These are phyloP conservation scores for Penicillium bialowiezense DNA, from an alignment of 495 filamentous ascomycete genomes.

Conservation along the genomic window DNA sequence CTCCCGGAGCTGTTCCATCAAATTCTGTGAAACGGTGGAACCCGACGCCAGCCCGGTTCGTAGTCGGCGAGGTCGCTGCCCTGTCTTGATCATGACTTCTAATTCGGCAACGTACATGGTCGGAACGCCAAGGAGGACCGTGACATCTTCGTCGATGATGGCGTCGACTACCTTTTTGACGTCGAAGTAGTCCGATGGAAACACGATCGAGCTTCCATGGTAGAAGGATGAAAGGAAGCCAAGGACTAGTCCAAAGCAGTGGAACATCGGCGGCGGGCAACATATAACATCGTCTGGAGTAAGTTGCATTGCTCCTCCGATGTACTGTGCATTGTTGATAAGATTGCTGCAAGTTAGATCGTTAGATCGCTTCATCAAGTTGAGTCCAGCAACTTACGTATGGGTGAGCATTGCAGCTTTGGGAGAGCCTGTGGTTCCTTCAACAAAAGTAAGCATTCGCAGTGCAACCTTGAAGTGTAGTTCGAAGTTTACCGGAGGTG, in stretches of 20 bases:
- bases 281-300: constrained; percentile 63
- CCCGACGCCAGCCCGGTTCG: constrained; percentile 20
- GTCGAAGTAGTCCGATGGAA: constrained; percentile 14
- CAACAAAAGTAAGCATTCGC: not conserved
- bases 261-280: constrained; percentile 77
- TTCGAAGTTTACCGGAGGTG: constrained; percentile 71
- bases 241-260: constrained; percentile 81
- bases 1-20: constrained; percentile 15
- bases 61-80: constrained; percentile 10
- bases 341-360: constrained; percentile 45
- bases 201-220: constrained; percentile 54
- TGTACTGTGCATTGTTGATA: constrained; percentile 74
- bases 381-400: constrained; percentile 31
- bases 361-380: not conserved
- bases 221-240: constrained; percentile 83
- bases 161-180: constrained; percentile 52
- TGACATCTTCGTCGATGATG: constrained; percentile 61
- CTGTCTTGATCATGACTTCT: constrained; percentile 51
- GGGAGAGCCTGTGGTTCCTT: constrained; percentile 66
- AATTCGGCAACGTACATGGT: constrained; percentile 85
- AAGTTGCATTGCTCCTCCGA: constrained; percentile 71
- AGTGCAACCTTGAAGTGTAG: not conserved
- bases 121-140: constrained; percentile 79
- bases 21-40: constrained; percentile 11
- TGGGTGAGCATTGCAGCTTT: constrained; percentile 85